Evolutionary conservation across 1,139 yeast species (phyloP).

Genomic region (Scheffersomyces insectosa): DNA sequence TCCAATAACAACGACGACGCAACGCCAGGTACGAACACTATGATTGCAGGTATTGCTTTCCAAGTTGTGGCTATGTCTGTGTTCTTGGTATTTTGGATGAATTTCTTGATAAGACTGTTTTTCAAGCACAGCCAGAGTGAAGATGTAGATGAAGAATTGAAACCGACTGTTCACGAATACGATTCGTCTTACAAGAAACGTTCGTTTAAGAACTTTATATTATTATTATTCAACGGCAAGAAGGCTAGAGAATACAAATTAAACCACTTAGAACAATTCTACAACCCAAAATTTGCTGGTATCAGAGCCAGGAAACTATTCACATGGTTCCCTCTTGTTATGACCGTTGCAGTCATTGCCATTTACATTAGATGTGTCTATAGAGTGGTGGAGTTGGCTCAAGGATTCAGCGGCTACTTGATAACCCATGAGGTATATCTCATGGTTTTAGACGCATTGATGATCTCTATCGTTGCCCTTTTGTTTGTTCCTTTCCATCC

Average conservation of each 20-base stretch:
- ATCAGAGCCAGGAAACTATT: conserved; percentile 46
- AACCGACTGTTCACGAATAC: conserved; percentile 10
- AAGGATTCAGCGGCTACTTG: conserved; percentile 76
- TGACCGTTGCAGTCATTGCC: conserved; percentile 54
- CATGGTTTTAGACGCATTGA: conserved; percentile 73
- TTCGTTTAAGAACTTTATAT: conserved; percentile 27
- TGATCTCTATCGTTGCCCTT: conserved; percentile 53
- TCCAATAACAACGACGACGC: conserved; percentile 37
- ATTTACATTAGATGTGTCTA: conserved; percentile 76
- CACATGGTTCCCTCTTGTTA: conserved; percentile 51
- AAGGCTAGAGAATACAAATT: conserved; percentile 23
- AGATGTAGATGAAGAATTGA: conserved; percentile 6
- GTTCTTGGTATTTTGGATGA: conserved; percentile 58
- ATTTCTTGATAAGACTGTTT: conserved; percentile 50
- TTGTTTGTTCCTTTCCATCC: conserved; percentile 64
- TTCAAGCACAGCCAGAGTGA: conserved; percentile 18
- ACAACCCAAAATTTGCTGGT: conserved; percentile 40
- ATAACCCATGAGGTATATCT: conserved; percentile 72
- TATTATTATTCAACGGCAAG: conserved; percentile 28
- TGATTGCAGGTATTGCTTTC: conserved; percentile 80
- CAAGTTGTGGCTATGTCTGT: conserved; percentile 76
- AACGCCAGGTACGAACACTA: conserved; percentile 64
- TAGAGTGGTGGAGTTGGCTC: conserved; percentile 74
- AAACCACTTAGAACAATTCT: conserved; percentile 28
- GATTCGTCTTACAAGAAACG: conserved; percentile 26